Conservation (phyloP, 805 yeast genomes). For the Cyberlindnera mississippiensis region DNA sequence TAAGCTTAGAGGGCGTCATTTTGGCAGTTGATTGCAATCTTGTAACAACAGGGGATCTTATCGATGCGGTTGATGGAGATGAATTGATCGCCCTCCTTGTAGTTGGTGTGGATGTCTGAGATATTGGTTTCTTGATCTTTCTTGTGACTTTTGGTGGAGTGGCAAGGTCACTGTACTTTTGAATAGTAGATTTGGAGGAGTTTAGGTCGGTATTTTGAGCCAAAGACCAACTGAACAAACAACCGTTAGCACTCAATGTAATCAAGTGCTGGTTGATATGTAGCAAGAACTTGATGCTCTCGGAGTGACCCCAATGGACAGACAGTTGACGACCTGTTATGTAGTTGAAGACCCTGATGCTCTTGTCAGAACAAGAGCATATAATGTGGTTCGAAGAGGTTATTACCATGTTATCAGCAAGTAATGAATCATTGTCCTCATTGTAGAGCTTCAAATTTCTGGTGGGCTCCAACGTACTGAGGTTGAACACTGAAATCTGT, state of each 20-base stretch:
- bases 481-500: conserved; percentile 38
- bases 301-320: conserved; percentile 59
- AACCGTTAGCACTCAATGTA: conserved; percentile 50
- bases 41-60: conserved; percentile 14
- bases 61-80: conserved; percentile 6
- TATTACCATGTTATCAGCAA: conserved; percentile 41
- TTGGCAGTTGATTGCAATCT: conserved; percentile 21
- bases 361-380: conserved; percentile 52
- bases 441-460: conserved; percentile 39
- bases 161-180: conserved; percentile 17
- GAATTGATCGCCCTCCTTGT: conserved; percentile 7
- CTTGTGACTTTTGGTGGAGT: conserved; percentile 26
- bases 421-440: conserved; percentile 40
- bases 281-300: conserved; percentile 38
- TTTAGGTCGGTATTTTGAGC: not conserved
- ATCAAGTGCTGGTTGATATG: conserved; percentile 29
- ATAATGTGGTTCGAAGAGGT: conserved; percentile 30
- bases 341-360: conserved; percentile 47
- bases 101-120: conserved; percentile 17
- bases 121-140: conserved; percentile 23
- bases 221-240: conserved; percentile 46
- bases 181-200: conserved; percentile 11
- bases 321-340: conserved; percentile 43
- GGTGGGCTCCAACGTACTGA: conserved; percentile 30
- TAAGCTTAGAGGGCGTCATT: conserved; percentile 24